Conservation (phyloP, 371 early-diverging fungal genomes). For the Mucor indicus region DNA sequence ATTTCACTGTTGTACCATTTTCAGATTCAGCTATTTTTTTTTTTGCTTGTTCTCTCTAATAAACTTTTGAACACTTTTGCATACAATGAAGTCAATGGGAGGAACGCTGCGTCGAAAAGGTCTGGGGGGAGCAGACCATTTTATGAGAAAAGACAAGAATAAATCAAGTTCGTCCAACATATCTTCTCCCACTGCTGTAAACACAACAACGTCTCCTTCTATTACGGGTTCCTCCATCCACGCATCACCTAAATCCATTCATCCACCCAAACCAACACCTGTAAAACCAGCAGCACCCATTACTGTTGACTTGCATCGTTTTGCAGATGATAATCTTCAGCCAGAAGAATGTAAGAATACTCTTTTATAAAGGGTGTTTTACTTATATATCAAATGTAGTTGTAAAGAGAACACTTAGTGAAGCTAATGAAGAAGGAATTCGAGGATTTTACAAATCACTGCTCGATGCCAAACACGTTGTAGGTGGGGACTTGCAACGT, state of each 20-base stretch:
- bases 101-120: conserved; percentile 20
- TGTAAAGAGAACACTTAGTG: conserved; percentile 50
- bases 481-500: conserved; percentile 80
- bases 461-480: conserved; percentile 71
- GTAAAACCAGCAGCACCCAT: conserved; percentile 19
- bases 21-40: too few relatives aligned
- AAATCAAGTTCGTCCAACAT: not conserved
- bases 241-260: not conserved
- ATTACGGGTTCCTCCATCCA: not conserved
- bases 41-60: too few relatives aligned
- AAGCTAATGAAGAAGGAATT: conserved; percentile 62
- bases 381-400: conserved; percentile 25
- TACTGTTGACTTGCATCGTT: conserved; percentile 42
- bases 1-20: too few relatives aligned
- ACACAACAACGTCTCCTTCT: conserved; percentile 1
- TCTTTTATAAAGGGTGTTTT: too few relatives aligned
- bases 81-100: conserved; percentile 16
- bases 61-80: too few relatives aligned
- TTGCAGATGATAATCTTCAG: conserved; percentile 42
- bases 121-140: conserved; percentile 15
- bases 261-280: not conserved
- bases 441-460: conserved; percentile 59
- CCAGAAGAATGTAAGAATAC: conserved; percentile 40
- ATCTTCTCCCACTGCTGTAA: not conserved
- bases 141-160: conserved; percentile 14